Evolutionary conservation across 768 basidiomycete genomes (phyloP), one percentile per base, ranked within the genome.

Genomic region (Mycena polygramma): DNA sequence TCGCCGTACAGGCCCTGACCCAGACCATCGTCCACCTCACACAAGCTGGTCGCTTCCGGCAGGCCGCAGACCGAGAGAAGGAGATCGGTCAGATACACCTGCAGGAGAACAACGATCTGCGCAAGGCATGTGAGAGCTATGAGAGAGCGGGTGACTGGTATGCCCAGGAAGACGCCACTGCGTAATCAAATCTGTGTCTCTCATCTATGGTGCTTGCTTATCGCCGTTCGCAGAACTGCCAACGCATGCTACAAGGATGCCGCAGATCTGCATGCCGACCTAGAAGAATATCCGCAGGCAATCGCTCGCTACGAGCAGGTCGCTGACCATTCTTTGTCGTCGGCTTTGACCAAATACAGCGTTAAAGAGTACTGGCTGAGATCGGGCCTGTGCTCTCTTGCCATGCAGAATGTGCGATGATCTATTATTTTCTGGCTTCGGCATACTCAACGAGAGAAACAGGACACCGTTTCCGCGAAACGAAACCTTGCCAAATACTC

Each of bases 361-460:
- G 98, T 98, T 75, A 98, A 99, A 83, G 98, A 99, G 74, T 97
- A 97, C 77, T 99, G 96, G 95, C 85, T 99, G 43, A 87, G 91
- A 75, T 88, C 96, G 4, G 90, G 90, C 41, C 83, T 99, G 24
- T 99, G 98, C 79, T 93, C 93, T 19, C 84, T 98, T 64, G 97
- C 96, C 9, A 91, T 92, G 87, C 87, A 86, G 97, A 97, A 81
- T 74, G 93, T 82, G 17, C 30, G 49, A 26, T 49, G 17, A 22
- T 10, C 55, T 22, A n/a, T 30, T 15, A 53, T 45, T 24, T 69
- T 57, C 58, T 59, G 20, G 35, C 55, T n/a, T 61, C 39, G 7
- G 20, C 17, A n/a, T 52, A 35, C 36, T 67, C 11, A 67, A 22
- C 35, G 41, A n/a, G 46, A n/a, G n/a, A n/a, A 59, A 19, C 69